These are phyloP conservation scores for Tylopilus sp. DNA, from an alignment of 768 basidiomycete species.

Conservation along the genomic window DNA sequence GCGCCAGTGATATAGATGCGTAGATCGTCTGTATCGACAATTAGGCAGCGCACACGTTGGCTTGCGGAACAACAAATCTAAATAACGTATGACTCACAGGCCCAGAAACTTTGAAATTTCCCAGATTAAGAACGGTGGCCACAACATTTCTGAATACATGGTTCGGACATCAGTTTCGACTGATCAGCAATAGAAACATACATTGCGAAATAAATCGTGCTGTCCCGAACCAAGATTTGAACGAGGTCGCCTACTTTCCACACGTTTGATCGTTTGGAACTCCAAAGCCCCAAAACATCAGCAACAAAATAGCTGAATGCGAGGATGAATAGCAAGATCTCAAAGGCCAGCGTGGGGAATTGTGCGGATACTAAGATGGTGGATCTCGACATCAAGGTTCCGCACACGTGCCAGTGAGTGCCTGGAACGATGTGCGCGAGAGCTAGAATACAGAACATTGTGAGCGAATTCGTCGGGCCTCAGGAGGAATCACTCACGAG, in stretches of 20 bases:
- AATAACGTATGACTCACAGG: constrained; percentile 1
- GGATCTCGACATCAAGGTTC: not conserved
- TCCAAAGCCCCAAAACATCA: constrained; percentile 5
- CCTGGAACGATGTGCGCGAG: not conserved
- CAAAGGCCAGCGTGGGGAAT: constrained; percentile 13
- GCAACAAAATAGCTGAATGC: constrained; percentile 10
- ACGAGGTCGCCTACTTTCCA: constrained; percentile 8
- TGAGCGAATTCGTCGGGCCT: not conserved
- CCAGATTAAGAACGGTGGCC: constrained; percentile 4
- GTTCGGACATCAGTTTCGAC: not conserved
- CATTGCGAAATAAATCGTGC: constrained; percentile 19
- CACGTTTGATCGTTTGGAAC: not conserved
- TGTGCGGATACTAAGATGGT: not conserved
- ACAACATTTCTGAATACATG: constrained; percentile 1
- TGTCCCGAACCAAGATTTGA: constrained; percentile 17
- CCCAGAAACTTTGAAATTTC: not conserved
- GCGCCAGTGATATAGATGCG: constrained; percentile 8
- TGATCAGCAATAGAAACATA: not conserved
- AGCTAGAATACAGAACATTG: not conserved
- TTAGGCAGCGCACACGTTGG: not conserved
- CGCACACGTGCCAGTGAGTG: constrained; percentile 1
- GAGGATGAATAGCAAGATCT: constrained; percentile 13
- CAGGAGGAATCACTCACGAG: not conserved
- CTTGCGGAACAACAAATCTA: not conserved
- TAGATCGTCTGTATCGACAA: constrained; percentile 3